phyloP scores from a whole-genome alignment of 345 rosid genomes.

The Eucalyptus guilfoylei region DNA sequence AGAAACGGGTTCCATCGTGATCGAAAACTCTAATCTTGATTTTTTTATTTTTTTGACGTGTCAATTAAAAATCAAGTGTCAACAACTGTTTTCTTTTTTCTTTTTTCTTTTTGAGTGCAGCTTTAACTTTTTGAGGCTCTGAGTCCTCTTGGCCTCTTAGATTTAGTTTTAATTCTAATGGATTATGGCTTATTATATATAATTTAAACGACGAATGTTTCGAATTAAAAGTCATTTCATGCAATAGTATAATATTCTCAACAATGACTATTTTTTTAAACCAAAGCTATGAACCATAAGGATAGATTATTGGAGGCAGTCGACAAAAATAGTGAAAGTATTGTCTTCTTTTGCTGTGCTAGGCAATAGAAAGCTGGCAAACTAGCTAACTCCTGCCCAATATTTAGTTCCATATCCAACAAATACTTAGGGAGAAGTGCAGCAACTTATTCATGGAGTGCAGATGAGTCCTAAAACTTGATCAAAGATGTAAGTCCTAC shows the following conservation, averaged over 20 bases:
- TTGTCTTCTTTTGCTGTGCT: background rate
- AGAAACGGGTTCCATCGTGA: rapidly evolving
- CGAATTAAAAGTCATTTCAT: background rate
- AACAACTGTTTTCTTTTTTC: background rate
- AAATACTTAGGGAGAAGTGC: background rate
- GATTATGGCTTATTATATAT: background rate
- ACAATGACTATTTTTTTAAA: background rate
- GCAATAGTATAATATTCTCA: background rate
- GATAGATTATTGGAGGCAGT: background rate
- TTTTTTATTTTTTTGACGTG: too few relatives aligned
- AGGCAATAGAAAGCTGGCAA: background rate
- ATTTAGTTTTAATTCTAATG: background rate
- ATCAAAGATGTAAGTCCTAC: background rate
- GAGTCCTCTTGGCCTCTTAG: background rate
- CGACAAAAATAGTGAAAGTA: background rate
- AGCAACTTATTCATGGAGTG: background rate
- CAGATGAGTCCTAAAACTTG: too few relatives aligned
- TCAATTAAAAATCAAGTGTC: too few relatives aligned
- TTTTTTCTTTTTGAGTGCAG: rapidly evolving
- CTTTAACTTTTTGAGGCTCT: background rate
- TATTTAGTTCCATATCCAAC: background rate
- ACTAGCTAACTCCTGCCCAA: background rate
- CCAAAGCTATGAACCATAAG: background rate
- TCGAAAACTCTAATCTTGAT: too few relatives aligned
- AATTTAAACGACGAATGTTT: background rate